Conservation (phyloP, 805 yeast genomes). For the Danielia oregonensis region DNA sequence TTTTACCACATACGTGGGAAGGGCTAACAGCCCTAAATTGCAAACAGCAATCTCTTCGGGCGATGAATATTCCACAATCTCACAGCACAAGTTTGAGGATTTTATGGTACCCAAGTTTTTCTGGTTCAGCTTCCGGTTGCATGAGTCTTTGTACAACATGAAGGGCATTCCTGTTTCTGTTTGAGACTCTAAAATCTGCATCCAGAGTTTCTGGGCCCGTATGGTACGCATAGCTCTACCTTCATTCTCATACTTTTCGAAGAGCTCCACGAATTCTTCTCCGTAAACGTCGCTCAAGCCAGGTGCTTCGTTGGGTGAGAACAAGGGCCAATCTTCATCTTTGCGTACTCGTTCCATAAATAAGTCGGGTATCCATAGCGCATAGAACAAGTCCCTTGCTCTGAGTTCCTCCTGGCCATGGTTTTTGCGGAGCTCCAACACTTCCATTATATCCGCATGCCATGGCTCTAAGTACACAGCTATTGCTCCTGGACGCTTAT, state of each 20-base stretch:
- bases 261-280: slow-evolving; percentile 71
- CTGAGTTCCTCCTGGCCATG: slow-evolving; percentile 93
- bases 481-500: slow-evolving; percentile 96
- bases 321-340: slow-evolving; percentile 80
- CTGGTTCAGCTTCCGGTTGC: slow-evolving; percentile 85
- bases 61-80: slow-evolving; percentile 86
- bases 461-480: slow-evolving; percentile 94
- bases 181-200: slow-evolving; percentile 83
- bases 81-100: slow-evolving; percentile 92
- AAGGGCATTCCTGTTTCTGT: slow-evolving; percentile 97
- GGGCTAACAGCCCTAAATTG: slow-evolving; percentile 86
- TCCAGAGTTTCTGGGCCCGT: slow-evolving; percentile 90
- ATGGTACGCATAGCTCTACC: slow-evolving; percentile 57
- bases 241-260: slow-evolving; percentile 67
- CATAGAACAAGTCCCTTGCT: slow-evolving; percentile 90
- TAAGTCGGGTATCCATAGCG: slow-evolving; percentile 91
- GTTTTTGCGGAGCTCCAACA: slow-evolving; percentile 82
- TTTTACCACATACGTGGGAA: slow-evolving; percentile 64
- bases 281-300: slow-evolving; percentile 83
- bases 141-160: slow-evolving; percentile 89
- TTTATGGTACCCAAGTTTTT: slow-evolving; percentile 89
- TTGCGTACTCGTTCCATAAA: slow-evolving; percentile 87
- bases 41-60: slow-evolving; percentile 95
- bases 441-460: slow-evolving; percentile 90
- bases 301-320: slow-evolving; percentile 86